Percentiles rank a stretch among this genome's conserved stretches.
phyloP scores from a whole-genome alignment of 768 basidiomycete species.

The Clavulina sp. region DNA sequence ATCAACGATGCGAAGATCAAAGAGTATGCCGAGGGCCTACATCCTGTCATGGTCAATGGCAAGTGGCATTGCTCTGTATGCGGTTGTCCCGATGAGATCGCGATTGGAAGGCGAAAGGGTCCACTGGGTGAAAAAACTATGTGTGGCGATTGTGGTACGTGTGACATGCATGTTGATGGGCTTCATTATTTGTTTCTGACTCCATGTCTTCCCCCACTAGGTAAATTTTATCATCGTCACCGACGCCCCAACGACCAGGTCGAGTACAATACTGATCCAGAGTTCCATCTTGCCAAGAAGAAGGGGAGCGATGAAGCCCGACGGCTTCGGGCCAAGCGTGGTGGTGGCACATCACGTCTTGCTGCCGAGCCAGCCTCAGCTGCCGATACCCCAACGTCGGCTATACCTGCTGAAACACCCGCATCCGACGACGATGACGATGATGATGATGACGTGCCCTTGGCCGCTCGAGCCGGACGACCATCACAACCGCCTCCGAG shows the following conservation, averaged over 20 bases:
- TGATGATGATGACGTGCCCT: constrained; percentile 11
- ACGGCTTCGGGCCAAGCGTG: constrained; percentile 33
- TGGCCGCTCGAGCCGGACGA: neutral
- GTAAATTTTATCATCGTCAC: constrained; percentile 83
- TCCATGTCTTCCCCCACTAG: constrained; percentile 23
- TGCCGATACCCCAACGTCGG: constrained; percentile 3
- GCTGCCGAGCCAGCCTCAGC: constrained; percentile 18
- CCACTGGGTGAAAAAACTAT: constrained; percentile 80
- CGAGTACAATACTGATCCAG: constrained; percentile 59
- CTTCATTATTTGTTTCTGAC: neutral
- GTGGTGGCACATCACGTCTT: constrained; percentile 19
- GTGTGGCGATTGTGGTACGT: constrained; percentile 80
- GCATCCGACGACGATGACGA: constrained; percentile 11
- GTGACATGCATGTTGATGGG: neutral
- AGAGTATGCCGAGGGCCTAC: constrained; percentile 69
- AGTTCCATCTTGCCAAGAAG: constrained; percentile 42
- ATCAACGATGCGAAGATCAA: constrained; percentile 65
- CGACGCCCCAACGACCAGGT: constrained; percentile 55
- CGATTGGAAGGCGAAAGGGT: constrained; percentile 73
- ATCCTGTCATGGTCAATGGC: constrained; percentile 63
- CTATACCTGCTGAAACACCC: constrained; percentile 6
- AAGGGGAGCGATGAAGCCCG: constrained; percentile 40
- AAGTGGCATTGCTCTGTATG: constrained; percentile 94
- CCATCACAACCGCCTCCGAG: constrained; percentile 7
- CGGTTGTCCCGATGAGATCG: constrained; percentile 75